Evolutionary conservation across 2,329 filamentous ascomycete genomes (phyloP), one percentile per base, ranked within the genome.

Genomic region (Fusarium torulosum): DNA sequence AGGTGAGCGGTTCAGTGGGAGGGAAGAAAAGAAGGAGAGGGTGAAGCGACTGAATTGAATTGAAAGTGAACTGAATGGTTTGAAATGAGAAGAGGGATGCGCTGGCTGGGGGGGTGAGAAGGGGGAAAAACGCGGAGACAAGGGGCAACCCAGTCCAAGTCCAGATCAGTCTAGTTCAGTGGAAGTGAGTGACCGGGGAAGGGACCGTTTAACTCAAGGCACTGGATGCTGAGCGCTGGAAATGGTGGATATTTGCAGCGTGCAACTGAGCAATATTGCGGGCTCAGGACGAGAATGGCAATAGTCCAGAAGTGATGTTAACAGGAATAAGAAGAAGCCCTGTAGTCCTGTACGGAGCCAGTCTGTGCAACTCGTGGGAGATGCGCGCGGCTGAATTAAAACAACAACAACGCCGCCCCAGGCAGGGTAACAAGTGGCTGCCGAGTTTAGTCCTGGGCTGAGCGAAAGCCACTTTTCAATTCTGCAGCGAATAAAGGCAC

Each of bases 41-140:
- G 44, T 44, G 59, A 67, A 63, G 68, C 55, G 67, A 63, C 46
- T 64, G 66, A 66, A 70, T 50, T 67, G 66, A 63, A 62, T 25
- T 60, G 47, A 55, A 57, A 37, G 40, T 53, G 41, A 53, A 53
- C 35, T 17, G 61, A 57, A 62, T 59, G 66, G 66, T 67, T 52
- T 58, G 66, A 58, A 61, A 59, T 66, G 60, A 35, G 50, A 71
- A 57, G 58, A 53, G 68, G 59, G 62, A 70, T 68, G 65, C 53
- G 55, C 49, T 66, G 69, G 59, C 51, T 63, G 64, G 55, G 35
- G 35, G 59, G 57, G 67, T 60, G 63, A 44, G 66, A 53, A 66
- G 63, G 69, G 62, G 60, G 61, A 56, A 42, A 66, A 71, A 50
- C 66, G 57, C 66, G 57, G 57, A 66, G 69, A 66, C 66, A 62